These are phyloP conservation scores for Botrytis fabae DNA, from an alignment of 2,329 filamentous ascomycete species.

Conservation along the genomic window DNA sequence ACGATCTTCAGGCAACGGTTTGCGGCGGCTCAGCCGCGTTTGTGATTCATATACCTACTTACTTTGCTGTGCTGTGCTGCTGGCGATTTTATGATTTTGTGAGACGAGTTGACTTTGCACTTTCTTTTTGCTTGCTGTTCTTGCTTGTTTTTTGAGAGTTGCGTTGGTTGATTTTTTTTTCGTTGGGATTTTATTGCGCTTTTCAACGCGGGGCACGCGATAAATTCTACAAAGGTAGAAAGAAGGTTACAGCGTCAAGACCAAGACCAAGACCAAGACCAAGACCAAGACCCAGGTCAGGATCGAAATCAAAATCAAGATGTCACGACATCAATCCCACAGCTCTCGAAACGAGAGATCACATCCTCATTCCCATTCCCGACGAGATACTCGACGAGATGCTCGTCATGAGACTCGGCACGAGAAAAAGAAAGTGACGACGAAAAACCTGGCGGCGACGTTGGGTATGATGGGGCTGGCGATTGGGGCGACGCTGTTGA, in stretches of 20 bases:
- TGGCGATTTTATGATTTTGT: background rate
- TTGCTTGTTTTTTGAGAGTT: background rate
- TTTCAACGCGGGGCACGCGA: background rate
- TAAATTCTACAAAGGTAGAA: background rate
- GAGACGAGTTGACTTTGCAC: no score
- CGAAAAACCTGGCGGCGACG: conserved; percentile 11
- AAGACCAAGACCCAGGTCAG: background rate
- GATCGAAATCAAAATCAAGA: background rate
- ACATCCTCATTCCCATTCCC: background rate
- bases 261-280: background rate
- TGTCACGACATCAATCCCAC: conserved; percentile 3
- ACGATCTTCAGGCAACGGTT: conserved; percentile 9
- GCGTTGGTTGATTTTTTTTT: background rate
- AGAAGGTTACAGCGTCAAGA: background rate
- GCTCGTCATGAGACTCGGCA: background rate
- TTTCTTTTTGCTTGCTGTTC: background rate
- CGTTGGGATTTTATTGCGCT: background rate
- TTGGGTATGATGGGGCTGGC: conserved; percentile 16
- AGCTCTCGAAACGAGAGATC: background rate
- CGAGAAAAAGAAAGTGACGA: background rate
- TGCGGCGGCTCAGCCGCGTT: conserved; percentile 6
- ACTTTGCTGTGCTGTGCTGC: no score
- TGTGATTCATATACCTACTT: background rate
- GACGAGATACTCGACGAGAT: background rate
- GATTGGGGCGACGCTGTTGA: conserved; percentile 11